Base-by-base conservation (phyloP, 371 early-diverging fungal genomes). In the Mucor saturninus region DNA sequence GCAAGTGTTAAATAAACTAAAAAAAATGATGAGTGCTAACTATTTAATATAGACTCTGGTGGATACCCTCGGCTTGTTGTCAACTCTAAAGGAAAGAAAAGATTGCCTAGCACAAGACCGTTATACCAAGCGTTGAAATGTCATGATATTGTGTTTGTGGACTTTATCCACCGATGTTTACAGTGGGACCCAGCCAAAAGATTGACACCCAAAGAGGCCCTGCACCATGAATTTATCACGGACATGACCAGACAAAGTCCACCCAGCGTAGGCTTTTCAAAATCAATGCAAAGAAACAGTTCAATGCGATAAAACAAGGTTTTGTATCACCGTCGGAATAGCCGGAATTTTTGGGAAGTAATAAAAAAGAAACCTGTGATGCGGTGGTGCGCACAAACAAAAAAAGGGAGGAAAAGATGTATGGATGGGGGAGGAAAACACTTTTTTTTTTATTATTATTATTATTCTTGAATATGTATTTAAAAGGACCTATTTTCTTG, bases 171-270 rank as follows among this genome's bases (percentile, higher is more conserved):
- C 21, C 75, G 83, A 21, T 93, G 95, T 64, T 73, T 97, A 40
- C 79, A 77, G 13, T 97, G 96, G 95, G 94, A 95, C 65, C 95
- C 96, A 4, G 83, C 88, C 30, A 84, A 84, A 62, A 85, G 97
- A 21, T 83, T 97, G 83, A 88, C 81, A 31, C 94, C 97, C 13
- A 76, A 74, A 6, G 91, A 94, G 55, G 97, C 92, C 3, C 61
- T 92, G 35, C 75, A 80, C 15, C 92, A 92, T 59, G 59, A 62
- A 35, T 62, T 54, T 54, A 48, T 62, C 3, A 54, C 55, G 6
- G 13, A 48, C 21, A 35, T 4, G 4, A 39, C 35, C 8, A 15
- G 46, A 46, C 7, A 46, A 8, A 46, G 46, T 46, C 29, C 49
- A 21, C 21, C 21, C 21, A 21, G 21, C 21, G 21, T 21, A 21